Base-by-base conservation (phyloP, 495 filamentous ascomycete genomes). In the Aspergillus saccharolyticus region DNA sequence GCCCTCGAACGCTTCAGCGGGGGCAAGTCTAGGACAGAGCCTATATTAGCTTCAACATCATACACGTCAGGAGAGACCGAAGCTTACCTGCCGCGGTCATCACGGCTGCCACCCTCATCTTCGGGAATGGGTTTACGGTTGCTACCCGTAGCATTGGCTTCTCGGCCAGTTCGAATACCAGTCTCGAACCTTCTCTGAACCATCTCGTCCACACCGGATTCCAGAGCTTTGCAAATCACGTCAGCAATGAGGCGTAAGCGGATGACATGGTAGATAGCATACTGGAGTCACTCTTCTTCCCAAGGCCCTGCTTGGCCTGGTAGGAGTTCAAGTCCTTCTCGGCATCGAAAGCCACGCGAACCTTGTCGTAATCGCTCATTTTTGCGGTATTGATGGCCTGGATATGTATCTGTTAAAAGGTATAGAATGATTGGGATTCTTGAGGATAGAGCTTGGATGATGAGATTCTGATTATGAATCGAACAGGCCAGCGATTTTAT, bases 291-390 rank as follows among this genome's bases (percentile, higher is more conserved):
- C 74, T 75, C 64, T 73, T 67, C 39, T 65, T 61, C 22, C 70
- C 65, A 54, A 66, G 46, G 12, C 79, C 79, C 42, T 71, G 70
- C 67, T 83, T 83, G 42, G 77, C 76, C 52, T 76, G 69, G 63
- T 78, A 64, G 50, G 75, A 74, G 69, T 83, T 83, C 39, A 85
- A 74, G 64, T 83, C 76, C 16, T 69, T 70, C 71, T 83, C 78
- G 24, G 80, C 75, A 51, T 78, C 66, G 62, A 74, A 62, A 17
- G 79, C 71, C 20, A 69, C 45, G 33, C 68, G 66, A 17, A 72
- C 63, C 44, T 77, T 68, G 53, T 79, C 69, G 63, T 56, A 66
- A 33, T 69, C 64, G 61, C 63, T 62, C 72, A 68, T 76, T 66
- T 12, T 70, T 59, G 19, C 21, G n/a, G 15, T 24, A 51, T 51